A percentile compares a stretch with the other conserved stretches of the same genome.
Conservation (phyloP, 2,329 filamentous ascomycete species). For the Diaporthe sp. region DNA sequence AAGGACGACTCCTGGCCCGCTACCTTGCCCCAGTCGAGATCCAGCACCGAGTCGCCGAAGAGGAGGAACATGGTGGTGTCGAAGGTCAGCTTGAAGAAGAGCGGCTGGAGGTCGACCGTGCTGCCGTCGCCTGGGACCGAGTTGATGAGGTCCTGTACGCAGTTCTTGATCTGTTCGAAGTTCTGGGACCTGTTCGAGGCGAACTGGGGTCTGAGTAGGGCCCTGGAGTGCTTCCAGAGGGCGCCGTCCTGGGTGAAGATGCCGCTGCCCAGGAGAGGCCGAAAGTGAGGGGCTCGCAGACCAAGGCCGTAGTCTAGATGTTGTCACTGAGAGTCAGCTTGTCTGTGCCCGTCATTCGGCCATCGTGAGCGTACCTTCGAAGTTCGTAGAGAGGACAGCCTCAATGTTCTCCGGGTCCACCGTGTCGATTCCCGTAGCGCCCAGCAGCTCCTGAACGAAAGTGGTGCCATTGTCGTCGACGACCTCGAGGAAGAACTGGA, state of each 20-base stretch:
- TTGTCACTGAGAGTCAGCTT: not conserved
- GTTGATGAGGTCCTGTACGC: conserved; percentile 21
- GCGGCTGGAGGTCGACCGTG: conserved; percentile 31
- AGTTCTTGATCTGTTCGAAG: conserved; percentile 25
- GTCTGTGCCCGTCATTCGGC: too few relatives aligned
- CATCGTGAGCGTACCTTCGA: not conserved
- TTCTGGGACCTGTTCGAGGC: conserved; percentile 20
- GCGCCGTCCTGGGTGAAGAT: conserved; percentile 53
- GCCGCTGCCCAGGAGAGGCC: conserved; percentile 51
- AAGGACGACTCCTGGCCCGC: conserved; percentile 25
- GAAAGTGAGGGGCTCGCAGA: conserved; percentile 19
- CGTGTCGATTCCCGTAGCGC: conserved; percentile 12
- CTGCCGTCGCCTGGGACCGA: conserved; percentile 17
- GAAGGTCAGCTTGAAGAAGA: conserved; percentile 35
- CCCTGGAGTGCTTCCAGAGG: conserved; percentile 51
- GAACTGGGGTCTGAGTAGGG: conserved; percentile 51
- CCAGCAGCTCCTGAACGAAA: conserved; percentile 19
- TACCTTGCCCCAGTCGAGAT: conserved; percentile 19
- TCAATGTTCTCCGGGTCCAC: conserved; percentile 35
- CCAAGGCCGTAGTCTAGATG: conserved; percentile 18
- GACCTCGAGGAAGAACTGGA: conserved; percentile 25
- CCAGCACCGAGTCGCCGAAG: conserved; percentile 27
- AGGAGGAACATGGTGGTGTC: conserved; percentile 33
- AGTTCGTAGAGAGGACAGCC: conserved; percentile 28
- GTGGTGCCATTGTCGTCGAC: conserved; percentile 27